Percentiles rank a stretch among this genome's conserved stretches.
Evolutionary conservation across 2,329 filamentous ascomycete genomes (phyloP).

Genomic region (Emergomyces africanus): DNA sequence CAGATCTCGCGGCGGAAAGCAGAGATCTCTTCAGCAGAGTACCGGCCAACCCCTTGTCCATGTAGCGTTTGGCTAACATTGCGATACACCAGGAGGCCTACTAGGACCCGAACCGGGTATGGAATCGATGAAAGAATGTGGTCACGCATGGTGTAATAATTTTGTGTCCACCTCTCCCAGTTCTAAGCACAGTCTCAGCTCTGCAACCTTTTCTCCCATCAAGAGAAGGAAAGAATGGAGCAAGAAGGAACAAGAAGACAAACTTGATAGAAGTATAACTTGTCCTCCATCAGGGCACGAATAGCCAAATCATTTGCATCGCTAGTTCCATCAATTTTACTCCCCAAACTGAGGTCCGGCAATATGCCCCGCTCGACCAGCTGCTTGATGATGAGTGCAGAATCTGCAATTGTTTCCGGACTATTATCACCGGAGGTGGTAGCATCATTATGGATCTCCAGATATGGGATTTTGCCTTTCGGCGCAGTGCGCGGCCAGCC

Average conservation of each 20-base stretch:
- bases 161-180: conserved; percentile 46
- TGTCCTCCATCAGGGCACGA: conserved; percentile 46
- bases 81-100: conserved; percentile 41
- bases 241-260: conserved; percentile 6
- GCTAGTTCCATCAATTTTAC: conserved; percentile 24
- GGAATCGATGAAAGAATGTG: conserved; percentile 38
- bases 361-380: conserved; percentile 32
- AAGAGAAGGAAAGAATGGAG: neutral
- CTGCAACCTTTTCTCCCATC: neutral
- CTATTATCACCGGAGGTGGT: neutral
- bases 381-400: conserved; percentile 40
- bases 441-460: conserved; percentile 16
- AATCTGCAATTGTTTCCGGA: conserved; percentile 34
- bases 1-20: conserved; percentile 40
- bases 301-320: conserved; percentile 40
- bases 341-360: conserved; percentile 35
- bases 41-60: conserved; percentile 44
- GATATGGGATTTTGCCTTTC: conserved; percentile 49
- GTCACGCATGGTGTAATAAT: conserved; percentile 47
- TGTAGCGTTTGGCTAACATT: conserved; percentile 34
- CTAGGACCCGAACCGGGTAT: conserved; percentile 38
- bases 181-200: conserved; percentile 16
- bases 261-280: conserved; percentile 45
- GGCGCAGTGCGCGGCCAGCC: conserved; percentile 39
- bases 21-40: conserved; percentile 38